These are phyloP conservation scores for Saccharomycopsis olivae DNA, from an alignment of 805 yeast genomes.

Conservation along the genomic window DNA sequence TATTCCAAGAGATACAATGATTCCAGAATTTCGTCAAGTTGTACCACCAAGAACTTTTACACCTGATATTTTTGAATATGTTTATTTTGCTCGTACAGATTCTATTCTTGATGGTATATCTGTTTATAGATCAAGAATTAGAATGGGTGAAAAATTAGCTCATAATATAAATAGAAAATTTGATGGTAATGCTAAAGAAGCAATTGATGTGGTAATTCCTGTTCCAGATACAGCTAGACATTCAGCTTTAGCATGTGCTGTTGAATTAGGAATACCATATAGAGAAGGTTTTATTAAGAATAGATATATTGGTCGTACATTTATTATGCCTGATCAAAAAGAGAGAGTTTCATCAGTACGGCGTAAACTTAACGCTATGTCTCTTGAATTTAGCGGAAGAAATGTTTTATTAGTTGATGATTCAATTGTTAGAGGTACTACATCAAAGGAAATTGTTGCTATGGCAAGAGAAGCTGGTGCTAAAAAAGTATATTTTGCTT, in stretches of 20 bases:
- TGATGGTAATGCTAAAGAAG: conserved; percentile 35
- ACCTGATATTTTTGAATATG: conserved; percentile 95
- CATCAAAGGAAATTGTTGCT: conserved; percentile 88
- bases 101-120: conserved; percentile 94
- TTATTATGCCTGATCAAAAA: conserved; percentile 96
- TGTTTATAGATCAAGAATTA: conserved; percentile 84
- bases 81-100: conserved; percentile 96
- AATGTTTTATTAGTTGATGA: conserved; percentile 90
- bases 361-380: conserved; percentile 93
- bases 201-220: conserved; percentile 90
- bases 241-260: conserved; percentile 88
- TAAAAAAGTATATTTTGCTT: conserved; percentile 85
- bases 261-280: conserved; percentile 67
- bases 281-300: conserved; percentile 97
- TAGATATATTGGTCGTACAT: conserved; percentile 94
- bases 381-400: conserved; percentile 75
- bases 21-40: conserved; percentile 80
- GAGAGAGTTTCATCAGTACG: conserved; percentile 91
- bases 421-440: conserved; percentile 95
- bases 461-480: conserved; percentile 99
- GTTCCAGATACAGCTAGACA: conserved; percentile 98
- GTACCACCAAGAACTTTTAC: conserved; percentile 69
- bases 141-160: conserved; percentile 90
- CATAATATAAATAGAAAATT: conserved; percentile 42
- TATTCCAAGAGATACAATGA: conserved; percentile 63